A percentile compares a stretch with the other conserved stretches of the same genome.
phyloP scores from a whole-genome alignment of 2,329 filamentous ascomycete genomes.

The Cyphellophora attinorum region DNA sequence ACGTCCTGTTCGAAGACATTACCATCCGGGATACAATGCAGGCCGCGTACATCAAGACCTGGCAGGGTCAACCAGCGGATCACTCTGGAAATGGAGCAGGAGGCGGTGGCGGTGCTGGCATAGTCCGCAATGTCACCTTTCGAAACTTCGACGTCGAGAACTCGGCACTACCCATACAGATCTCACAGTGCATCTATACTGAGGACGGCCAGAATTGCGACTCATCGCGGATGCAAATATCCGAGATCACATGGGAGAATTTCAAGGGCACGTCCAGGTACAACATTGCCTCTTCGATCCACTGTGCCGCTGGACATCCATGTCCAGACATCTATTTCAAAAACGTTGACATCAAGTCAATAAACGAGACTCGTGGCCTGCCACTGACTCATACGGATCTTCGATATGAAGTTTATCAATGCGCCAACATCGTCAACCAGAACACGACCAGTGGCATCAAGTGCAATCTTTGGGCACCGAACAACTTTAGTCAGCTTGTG shows the following conservation, averaged over 20 bases:
- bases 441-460: conserved; percentile 15
- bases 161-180: conserved; percentile 55
- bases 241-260: conserved; percentile 36
- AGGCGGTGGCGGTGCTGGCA: conserved; percentile 55
- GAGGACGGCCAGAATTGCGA: conserved; percentile 25
- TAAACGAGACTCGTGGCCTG: conserved; percentile 23
- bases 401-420: conserved; percentile 25
- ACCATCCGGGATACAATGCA: conserved; percentile 52
- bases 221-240: conserved; percentile 32
- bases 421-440: conserved; percentile 29
- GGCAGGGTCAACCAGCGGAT: conserved; percentile 49
- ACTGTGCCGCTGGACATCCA: conserved; percentile 33
- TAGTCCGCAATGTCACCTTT: conserved; percentile 59
- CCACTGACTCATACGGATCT: conserved; percentile 24
- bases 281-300: conserved; percentile 39
- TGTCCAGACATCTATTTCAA: conserved; percentile 38
- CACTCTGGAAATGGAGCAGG: conserved; percentile 49
- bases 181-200: conserved; percentile 50
- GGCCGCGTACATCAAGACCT: conserved; percentile 65
- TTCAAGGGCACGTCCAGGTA: conserved; percentile 40
- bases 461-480: conserved; percentile 20
- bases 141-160: conserved; percentile 51
- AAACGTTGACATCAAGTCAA: conserved; percentile 35
- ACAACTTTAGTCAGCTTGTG: conserved; percentile 7
- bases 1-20: conserved; percentile 56